A percentile compares a stretch with the other conserved stretches of the same genome.
Conservation (phyloP, 2,329 filamentous ascomycete species). For the Cytospora schulzeri region DNA sequence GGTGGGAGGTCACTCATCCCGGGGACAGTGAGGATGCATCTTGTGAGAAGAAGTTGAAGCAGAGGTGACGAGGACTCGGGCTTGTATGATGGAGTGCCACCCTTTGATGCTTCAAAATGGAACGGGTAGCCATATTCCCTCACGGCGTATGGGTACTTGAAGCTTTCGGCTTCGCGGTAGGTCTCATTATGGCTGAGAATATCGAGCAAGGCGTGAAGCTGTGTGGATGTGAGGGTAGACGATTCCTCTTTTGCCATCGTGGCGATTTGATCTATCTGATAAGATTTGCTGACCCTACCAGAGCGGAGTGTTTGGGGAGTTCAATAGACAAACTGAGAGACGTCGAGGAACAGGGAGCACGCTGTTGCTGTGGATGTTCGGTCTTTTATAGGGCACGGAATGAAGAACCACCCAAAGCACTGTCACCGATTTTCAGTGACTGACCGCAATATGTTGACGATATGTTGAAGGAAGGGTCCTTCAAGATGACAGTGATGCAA, state of each 20-base stretch:
- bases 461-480: not conserved
- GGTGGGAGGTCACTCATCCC: conserved; percentile 63
- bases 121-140: conserved; percentile 73
- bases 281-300: not conserved
- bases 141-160: conserved; percentile 67
- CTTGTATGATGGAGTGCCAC: conserved; percentile 24
- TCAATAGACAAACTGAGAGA: not conserved
- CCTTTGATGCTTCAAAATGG: conserved; percentile 19
- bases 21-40: conserved; percentile 66
- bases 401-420: not conserved
- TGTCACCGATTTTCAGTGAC: conserved; percentile 7
- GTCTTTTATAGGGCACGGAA: not conserved
- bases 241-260: conserved; percentile 17
- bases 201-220: conserved; percentile 58
- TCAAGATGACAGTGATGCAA: not conserved
- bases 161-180: conserved; percentile 70
- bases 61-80: conserved; percentile 59
- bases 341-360: not conserved
- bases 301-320: not conserved
- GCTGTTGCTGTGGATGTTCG: too few relatives aligned
- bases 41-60: conserved; percentile 68
- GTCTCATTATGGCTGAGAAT: conserved; percentile 62
- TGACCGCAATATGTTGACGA: not conserved
- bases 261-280: conserved; percentile 1
- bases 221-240: conserved; percentile 38